Conservation (phyloP, 2,329 filamentous ascomycete species). For the Aureobasidium sp. region DNA sequence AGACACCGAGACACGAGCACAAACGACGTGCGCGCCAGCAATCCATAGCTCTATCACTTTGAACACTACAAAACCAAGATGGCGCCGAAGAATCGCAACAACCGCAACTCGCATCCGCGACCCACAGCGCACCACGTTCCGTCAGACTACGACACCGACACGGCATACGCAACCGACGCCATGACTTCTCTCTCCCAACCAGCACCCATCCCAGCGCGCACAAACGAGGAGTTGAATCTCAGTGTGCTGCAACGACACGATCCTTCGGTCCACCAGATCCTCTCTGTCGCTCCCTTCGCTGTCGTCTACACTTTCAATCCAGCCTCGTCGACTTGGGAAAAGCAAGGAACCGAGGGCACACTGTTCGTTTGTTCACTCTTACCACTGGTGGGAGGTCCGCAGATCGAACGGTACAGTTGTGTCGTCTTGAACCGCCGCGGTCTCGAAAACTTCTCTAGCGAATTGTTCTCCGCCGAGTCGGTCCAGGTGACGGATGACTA, state of each 20-base stretch:
- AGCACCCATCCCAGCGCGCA: conserved; percentile 44
- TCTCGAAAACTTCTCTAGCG: conserved; percentile 39
- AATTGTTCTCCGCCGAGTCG: conserved; percentile 34
- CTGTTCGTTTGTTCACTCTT: conserved; percentile 70
- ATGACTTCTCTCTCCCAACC: neutral
- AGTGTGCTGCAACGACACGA: conserved; percentile 74
- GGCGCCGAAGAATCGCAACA: conserved; percentile 5
- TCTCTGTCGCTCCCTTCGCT: conserved; percentile 74
- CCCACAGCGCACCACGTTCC: neutral
- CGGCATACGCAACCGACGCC: conserved; percentile 27
- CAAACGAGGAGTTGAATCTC: conserved; percentile 81
- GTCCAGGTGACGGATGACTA: conserved; percentile 47
- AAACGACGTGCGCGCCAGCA: neutral
- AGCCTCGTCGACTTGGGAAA: conserved; percentile 65
- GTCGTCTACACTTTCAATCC: conserved; percentile 75
- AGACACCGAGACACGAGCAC: neutral
- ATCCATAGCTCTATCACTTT: neutral
- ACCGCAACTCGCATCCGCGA: conserved; percentile 8
- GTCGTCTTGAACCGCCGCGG: conserved; percentile 41
- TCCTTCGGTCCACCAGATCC: conserved; percentile 61
- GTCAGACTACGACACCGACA: conserved; percentile 47
- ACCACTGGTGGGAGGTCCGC: conserved; percentile 24
- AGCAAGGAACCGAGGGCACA: conserved; percentile 74
- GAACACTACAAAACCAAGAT: neutral
- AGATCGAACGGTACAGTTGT: conserved; percentile 33